Percentiles rank a stretch among this genome's conserved stretches.
Conservation (phyloP, 164 flowering plant species). For the Kingdonia uniflora region DNA sequence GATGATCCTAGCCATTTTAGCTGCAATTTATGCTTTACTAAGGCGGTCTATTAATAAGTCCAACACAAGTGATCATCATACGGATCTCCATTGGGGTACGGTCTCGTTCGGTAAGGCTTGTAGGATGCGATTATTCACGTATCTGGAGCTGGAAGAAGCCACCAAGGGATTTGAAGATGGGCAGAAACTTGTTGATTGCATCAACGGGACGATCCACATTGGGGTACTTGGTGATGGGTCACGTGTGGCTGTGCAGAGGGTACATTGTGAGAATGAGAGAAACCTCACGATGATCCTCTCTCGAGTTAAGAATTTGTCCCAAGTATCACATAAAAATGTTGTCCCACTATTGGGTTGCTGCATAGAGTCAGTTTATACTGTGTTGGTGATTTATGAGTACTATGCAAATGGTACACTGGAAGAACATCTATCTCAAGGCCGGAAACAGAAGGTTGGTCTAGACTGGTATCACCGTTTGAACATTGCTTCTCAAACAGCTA, state of each 20-base stretch:
- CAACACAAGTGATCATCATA: constrained; percentile 18
- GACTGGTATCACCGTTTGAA: constrained; percentile 53
- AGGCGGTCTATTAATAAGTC: constrained; percentile 26
- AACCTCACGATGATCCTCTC: constrained; percentile 37
- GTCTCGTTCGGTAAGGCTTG: constrained; percentile 39
- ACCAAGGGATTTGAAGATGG: constrained; percentile 51
- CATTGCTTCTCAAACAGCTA: constrained; percentile 50
- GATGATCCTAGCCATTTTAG: constrained; percentile 26
- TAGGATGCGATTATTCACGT: constrained; percentile 37
- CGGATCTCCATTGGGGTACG: constrained; percentile 17
- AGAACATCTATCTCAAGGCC: constrained; percentile 27
- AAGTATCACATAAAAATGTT: constrained; percentile 39
- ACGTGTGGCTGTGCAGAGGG: constrained; percentile 46
- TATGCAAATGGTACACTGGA: constrained; percentile 50
- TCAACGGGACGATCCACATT: constrained; percentile 31
- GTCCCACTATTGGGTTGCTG: constrained; percentile 55
- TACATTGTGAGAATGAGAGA: constrained; percentile 37
- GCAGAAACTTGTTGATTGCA: constrained; percentile 30
- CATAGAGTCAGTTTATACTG: constrained; percentile 29
- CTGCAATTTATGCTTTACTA: constrained; percentile 25
- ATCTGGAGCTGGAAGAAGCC: constrained; percentile 59
- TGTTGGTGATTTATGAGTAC: constrained; percentile 49
- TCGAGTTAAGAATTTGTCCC: constrained; percentile 34
- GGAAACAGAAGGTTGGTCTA: constrained; percentile 20
- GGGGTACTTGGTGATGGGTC: constrained; percentile 54